Conservation (phyloP, 1,284 basidiomycete species). For the Neolentinus lepideus region DNA sequence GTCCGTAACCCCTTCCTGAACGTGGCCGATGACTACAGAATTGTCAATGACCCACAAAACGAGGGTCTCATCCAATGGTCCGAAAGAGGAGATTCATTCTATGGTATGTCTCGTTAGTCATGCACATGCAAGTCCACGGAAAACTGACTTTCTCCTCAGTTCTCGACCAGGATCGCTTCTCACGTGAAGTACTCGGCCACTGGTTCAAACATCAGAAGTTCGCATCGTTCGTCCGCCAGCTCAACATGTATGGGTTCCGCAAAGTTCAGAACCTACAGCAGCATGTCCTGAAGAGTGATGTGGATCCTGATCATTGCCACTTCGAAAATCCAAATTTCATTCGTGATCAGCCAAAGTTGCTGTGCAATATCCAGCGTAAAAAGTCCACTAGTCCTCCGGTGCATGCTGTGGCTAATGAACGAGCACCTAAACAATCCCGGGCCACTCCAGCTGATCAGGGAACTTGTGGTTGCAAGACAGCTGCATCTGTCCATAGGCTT, state of each 20-base stretch:
- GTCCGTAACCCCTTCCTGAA: constrained; percentile 15
- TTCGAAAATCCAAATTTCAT: constrained; percentile 90
- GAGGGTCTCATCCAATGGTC: constrained; percentile 59
- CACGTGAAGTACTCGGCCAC: constrained; percentile 81
- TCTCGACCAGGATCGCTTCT: constrained; percentile 89
- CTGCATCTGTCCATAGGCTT: too few relatives aligned
- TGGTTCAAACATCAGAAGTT: constrained; percentile 99
- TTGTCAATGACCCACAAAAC: constrained; percentile 55
- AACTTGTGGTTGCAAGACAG: too few relatives aligned
- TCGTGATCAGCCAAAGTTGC: constrained; percentile 82
- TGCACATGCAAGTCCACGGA: constrained; percentile 3
- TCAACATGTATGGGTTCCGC: constrained; percentile 98
- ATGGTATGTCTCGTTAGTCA: constrained; percentile 46
- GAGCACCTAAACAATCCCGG: too few relatives aligned
- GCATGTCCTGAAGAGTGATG: constrained; percentile 80
- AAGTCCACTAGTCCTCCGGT: constrained; percentile 32
- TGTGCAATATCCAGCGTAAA: constrained; percentile 85
- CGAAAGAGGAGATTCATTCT: constrained; percentile 65
- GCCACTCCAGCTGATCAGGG: too few relatives aligned
- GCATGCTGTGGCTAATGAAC: too few relatives aligned
- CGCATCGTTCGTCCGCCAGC: constrained; percentile 88
- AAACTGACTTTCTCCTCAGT: constrained; percentile 41
- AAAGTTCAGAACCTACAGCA: constrained; percentile 95
- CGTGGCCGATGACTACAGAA: constrained; percentile 26
- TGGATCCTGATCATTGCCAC: constrained; percentile 87